phyloP scores from a whole-genome alignment of 495 filamentous ascomycete genomes.

The Daldinia decipiens region DNA sequence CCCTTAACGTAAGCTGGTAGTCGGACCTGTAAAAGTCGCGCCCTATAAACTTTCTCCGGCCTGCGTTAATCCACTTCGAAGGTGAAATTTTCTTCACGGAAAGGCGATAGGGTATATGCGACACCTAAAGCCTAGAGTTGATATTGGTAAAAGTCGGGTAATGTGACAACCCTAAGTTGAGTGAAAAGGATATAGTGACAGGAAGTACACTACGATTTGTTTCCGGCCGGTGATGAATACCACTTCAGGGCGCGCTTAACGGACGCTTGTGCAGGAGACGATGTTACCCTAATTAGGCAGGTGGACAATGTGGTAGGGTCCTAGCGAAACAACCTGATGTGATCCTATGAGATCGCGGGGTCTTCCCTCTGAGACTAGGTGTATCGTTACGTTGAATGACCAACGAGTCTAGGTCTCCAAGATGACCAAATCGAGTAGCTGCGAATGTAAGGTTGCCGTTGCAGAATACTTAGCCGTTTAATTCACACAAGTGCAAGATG shows the following conservation, averaged over 20 bases:
- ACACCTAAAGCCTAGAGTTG: conserved; percentile 31
- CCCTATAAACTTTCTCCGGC: conserved; percentile 29
- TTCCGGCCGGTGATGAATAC: conserved; percentile 26
- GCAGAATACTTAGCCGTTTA: conserved; percentile 20
- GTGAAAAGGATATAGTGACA: conserved; percentile 31
- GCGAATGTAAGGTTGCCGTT: conserved; percentile 40
- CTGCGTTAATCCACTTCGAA: conserved; percentile 21
- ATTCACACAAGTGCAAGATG: background rate
- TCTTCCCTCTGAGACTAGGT: conserved; percentile 25
- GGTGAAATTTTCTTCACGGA: conserved; percentile 20
- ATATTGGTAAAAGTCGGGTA: conserved; percentile 28
- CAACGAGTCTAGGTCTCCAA: conserved; percentile 6
- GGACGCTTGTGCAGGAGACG: conserved; percentile 34
- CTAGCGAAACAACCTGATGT: conserved; percentile 39
- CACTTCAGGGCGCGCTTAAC: conserved; percentile 32
- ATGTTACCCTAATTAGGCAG: conserved; percentile 46
- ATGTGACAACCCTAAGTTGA: conserved; percentile 39
- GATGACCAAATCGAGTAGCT: conserved; percentile 22
- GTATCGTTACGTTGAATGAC: conserved; percentile 44
- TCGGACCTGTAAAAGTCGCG: conserved; percentile 19
- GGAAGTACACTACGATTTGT: conserved; percentile 21
- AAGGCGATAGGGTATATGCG: conserved; percentile 9
- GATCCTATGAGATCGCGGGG: conserved; percentile 44
- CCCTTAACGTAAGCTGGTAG: conserved; percentile 31
- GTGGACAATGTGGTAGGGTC: conserved; percentile 38